Conservation (phyloP, 139 green algal genomes). For the Spirogloea muscicola region DNA sequence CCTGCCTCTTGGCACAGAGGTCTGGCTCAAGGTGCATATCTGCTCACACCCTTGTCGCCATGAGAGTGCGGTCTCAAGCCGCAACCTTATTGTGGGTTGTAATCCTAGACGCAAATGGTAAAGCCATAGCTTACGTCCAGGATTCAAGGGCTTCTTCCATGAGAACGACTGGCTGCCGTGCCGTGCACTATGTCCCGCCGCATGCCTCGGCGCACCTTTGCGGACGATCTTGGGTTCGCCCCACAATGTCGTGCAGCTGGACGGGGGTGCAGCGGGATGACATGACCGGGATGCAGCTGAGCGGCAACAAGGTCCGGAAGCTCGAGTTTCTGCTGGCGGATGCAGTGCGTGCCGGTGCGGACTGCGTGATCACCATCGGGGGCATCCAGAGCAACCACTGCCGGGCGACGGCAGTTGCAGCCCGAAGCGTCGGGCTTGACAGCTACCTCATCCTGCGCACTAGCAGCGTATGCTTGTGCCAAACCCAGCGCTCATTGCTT, state of each 20-base stretch:
- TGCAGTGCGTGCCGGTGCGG: slow-evolving; percentile 57
- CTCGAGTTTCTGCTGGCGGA: slow-evolving; percentile 91
- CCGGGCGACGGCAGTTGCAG: slow-evolving; percentile 51
- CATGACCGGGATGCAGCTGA: slow-evolving; percentile 82
- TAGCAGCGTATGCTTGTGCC: slow-evolving; percentile 39
- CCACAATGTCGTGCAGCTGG: background rate
- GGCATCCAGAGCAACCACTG: slow-evolving; percentile 94
- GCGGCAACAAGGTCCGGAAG: slow-evolving; percentile 94
- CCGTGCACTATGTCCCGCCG: background rate
- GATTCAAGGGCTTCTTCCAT: background rate
- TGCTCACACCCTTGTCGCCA: too few species aligned
- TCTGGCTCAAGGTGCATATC: slow-evolving; percentile 87
- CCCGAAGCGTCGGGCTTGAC: slow-evolving; percentile 72
- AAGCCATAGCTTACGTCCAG: slow-evolving; percentile 4
- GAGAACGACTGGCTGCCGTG: background rate
- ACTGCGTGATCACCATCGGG: slow-evolving; percentile 84
- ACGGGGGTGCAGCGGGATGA: slow-evolving; percentile 66
- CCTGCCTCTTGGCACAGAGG: slow-evolving; percentile 62
- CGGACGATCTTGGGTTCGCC: background rate
- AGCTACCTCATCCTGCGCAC: slow-evolving; percentile 85
- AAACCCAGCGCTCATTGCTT: too few species aligned
- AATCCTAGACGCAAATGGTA: background rate
- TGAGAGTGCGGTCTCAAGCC: background rate
- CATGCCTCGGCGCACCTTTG: background rate
- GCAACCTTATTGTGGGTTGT: background rate